Conservation (phyloP, 2,329 filamentous ascomycete genomes). For the Plenodomus tracheiphilus region DNA sequence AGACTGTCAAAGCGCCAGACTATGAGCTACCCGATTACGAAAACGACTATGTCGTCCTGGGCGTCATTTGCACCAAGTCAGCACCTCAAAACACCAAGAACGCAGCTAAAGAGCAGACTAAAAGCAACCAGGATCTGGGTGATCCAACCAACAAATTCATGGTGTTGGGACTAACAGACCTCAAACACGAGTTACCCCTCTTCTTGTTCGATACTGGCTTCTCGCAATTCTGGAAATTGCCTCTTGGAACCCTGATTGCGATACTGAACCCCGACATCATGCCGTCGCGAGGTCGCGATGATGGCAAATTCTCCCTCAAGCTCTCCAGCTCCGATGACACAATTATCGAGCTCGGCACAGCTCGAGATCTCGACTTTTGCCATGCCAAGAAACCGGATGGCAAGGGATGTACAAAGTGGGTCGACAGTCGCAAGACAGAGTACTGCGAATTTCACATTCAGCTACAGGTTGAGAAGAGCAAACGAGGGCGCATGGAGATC, state of each 20-base stretch:
- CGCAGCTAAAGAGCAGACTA: conserved; percentile 46
- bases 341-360: conserved; percentile 82
- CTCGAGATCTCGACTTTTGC: conserved; percentile 87
- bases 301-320: conserved; percentile 81
- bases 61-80: conserved; percentile 85
- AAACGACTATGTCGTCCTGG: conserved; percentile 87
- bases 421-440: conserved; percentile 85
- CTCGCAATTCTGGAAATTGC: conserved; percentile 91
- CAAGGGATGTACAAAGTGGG: conserved; percentile 76
- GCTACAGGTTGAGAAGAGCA: conserved; percentile 72
- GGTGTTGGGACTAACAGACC: conserved; percentile 82
- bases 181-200: conserved; percentile 88
- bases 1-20: conserved; percentile 77
- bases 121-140: conserved; percentile 49
- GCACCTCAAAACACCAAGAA: conserved; percentile 68
- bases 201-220: conserved; percentile 93
- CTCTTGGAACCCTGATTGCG: conserved; percentile 85
- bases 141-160: conserved; percentile 82
- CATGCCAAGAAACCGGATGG: conserved; percentile 85
- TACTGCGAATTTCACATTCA: conserved; percentile 94
- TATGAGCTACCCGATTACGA: conserved; percentile 82
- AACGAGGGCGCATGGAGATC: conserved; percentile 73
- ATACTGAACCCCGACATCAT: conserved; percentile 91
- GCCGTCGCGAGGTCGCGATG: conserved; percentile 79
- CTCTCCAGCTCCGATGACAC: conserved; percentile 86